Evolutionary conservation across 192 early-diverging fungal genomes (phyloP).

Genomic region (Pilobolus umbonatus): DNA sequence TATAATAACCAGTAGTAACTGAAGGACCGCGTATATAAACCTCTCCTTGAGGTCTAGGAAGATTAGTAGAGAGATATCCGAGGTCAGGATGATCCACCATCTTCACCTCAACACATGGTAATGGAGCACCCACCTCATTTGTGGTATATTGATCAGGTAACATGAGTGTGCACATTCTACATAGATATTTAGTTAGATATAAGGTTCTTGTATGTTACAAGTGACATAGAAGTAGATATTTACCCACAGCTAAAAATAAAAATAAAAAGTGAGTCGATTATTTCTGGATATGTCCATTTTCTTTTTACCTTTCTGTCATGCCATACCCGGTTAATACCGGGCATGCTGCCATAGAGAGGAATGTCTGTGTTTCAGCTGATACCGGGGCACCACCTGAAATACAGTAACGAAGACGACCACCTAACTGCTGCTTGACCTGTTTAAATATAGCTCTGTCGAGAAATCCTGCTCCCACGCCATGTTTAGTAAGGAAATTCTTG

Average conservation of each 20-base stretch:
- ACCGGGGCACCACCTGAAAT: slow-evolving; percentile 71
- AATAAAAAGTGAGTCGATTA: not conserved
- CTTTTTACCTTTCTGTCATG: slow-evolving; percentile 50
- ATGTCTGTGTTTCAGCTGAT: slow-evolving; percentile 64
- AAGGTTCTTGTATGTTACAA: not conserved
- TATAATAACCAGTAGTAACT: slow-evolving; percentile 63
- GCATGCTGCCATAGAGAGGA: slow-evolving; percentile 59
- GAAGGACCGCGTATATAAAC: slow-evolving; percentile 61
- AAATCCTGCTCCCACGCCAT: slow-evolving; percentile 45
- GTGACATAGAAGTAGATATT: slow-evolving; percentile 12
- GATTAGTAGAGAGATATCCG: slow-evolving; percentile 42
- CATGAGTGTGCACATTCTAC: slow-evolving; percentile 59
- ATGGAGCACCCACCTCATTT: slow-evolving; percentile 70
- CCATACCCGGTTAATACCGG: slow-evolving; percentile 67
- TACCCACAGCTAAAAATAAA: slow-evolving; percentile 23
- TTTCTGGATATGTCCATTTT: too few species aligned
- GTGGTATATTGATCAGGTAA: slow-evolving; percentile 54
- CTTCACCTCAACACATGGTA: slow-evolving; percentile 55
- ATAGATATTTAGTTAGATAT: not conserved
- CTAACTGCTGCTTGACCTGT: slow-evolving; percentile 58
- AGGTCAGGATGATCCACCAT: slow-evolving; percentile 54
- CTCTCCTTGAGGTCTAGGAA: slow-evolving; percentile 60
- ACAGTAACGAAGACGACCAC: slow-evolving; percentile 60
- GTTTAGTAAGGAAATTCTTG: slow-evolving; percentile 44
- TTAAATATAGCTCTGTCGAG: slow-evolving; percentile 59